Percentiles rank a stretch among this genome's conserved stretches.
Conservation (phyloP, 768 basidiomycete species). For the Mycena leptocephala region DNA sequence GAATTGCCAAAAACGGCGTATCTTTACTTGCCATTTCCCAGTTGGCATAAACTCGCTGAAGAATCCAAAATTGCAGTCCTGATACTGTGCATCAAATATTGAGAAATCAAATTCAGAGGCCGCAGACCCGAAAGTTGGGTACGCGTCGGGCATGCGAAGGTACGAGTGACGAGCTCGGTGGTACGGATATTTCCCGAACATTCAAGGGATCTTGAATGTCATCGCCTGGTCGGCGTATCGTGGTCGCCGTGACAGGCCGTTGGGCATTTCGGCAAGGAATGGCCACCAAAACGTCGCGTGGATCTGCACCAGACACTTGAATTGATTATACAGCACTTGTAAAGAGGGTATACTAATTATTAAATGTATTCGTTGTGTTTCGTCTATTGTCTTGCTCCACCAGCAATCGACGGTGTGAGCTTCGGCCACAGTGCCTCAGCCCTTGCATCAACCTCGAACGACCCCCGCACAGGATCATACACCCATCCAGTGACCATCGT, state of each 20-base stretch:
- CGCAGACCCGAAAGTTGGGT: slow-evolving; percentile 37
- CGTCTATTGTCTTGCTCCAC: neutral
- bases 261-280: too few relatives aligned
- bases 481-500: slow-evolving; percentile 29
- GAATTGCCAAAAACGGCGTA: too few relatives aligned
- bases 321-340: neutral
- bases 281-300: too few relatives aligned
- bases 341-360: neutral
- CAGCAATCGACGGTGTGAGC: neutral
- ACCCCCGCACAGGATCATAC: slow-evolving; percentile 26
- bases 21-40: too few relatives aligned
- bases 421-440: slow-evolving; percentile 14
- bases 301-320: neutral
- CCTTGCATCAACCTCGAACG: slow-evolving; percentile 6
- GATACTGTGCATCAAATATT: neutral
- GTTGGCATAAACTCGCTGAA: too few relatives aligned
- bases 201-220: slow-evolving; percentile 40
- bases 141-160: slow-evolving; percentile 39
- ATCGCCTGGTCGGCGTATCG: too few relatives aligned
- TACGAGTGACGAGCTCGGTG: slow-evolving; percentile 36
- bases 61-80: too few relatives aligned
- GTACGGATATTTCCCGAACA: slow-evolving; percentile 37
- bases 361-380: too few relatives aligned
- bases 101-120: slow-evolving; percentile 7
- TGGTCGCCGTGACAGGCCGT: slow-evolving; percentile 41